Percentiles rank a stretch among this genome's conserved stretches.
Conservation (phyloP, 768 basidiomycete species). For the Boletus insuetus region DNA sequence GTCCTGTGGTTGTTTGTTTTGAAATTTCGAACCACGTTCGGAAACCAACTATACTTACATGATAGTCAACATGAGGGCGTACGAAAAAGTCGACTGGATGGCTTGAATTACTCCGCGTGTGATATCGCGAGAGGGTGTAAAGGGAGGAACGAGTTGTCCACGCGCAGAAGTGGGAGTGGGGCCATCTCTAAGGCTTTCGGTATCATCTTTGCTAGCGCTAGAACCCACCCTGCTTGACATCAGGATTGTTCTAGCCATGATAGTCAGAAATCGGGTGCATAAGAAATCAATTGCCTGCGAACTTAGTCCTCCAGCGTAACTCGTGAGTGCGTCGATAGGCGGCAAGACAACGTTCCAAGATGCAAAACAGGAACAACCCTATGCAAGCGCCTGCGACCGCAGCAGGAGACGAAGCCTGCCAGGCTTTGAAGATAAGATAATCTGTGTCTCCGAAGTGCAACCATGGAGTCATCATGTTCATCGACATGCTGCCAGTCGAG, state of each 20-base stretch:
- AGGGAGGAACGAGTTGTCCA: conserved; percentile 48
- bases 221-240: background rate
- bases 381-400: conserved; percentile 76
- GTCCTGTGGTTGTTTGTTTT: conserved; percentile 52
- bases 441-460: conserved; percentile 70
- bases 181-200: background rate
- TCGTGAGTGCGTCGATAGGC: conserved; percentile 55
- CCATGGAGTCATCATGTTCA: conserved; percentile 54
- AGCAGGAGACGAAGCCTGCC: conserved; percentile 65
- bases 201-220: conserved; percentile 2
- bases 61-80: conserved; percentile 75
- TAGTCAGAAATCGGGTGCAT: background rate
- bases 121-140: conserved; percentile 64
- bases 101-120: conserved; percentile 66
- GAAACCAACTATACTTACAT: conserved; percentile 50
- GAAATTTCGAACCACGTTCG: background rate
- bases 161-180: conserved; percentile 9
- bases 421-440: conserved; percentile 61
- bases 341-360: conserved; percentile 68
- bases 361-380: conserved; percentile 60
- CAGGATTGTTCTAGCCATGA: conserved; percentile 8
- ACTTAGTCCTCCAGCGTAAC: conserved; percentile 60
- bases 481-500: conserved; percentile 13
- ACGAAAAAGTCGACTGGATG: conserved; percentile 60
- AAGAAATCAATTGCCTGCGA: conserved; percentile 8